phyloP scores from a whole-genome alignment of 495 filamentous ascomycete genomes.

The Daldinia loculata region DNA sequence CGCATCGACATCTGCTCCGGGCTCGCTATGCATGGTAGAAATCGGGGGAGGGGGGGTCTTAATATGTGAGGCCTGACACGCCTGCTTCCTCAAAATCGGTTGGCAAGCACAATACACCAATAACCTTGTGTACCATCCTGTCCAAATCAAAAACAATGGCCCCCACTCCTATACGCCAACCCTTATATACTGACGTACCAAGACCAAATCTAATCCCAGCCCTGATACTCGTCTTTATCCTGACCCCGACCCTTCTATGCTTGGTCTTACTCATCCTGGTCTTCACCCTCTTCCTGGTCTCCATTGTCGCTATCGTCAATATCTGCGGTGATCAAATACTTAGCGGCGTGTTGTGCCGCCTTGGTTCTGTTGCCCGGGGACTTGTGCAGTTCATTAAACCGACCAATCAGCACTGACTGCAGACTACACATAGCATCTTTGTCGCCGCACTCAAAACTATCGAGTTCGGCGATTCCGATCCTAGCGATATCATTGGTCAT shows the following conservation, averaged over 20 bases:
- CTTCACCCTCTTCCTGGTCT: background rate
- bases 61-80: background rate
- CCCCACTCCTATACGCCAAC: background rate
- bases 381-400: constrained; percentile 10
- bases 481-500: background rate
- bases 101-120: background rate
- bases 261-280: background rate
- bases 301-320: background rate
- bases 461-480: constrained; percentile 7
- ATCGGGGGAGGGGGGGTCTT: background rate
- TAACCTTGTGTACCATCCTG: background rate
- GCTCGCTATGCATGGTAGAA: background rate
- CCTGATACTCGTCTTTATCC: background rate
- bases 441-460: constrained; percentile 16
- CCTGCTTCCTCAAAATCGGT: background rate
- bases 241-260: background rate
- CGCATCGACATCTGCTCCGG: background rate
- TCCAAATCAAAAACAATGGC: background rate
- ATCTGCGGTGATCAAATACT: background rate
- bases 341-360: background rate
- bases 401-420: background rate
- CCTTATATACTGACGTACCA: background rate
- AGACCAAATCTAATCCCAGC: background rate
- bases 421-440: background rate
- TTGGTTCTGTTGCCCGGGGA: background rate